Conservation (phyloP, 768 basidiomycete genomes). For the Tricholoma matsutake region DNA sequence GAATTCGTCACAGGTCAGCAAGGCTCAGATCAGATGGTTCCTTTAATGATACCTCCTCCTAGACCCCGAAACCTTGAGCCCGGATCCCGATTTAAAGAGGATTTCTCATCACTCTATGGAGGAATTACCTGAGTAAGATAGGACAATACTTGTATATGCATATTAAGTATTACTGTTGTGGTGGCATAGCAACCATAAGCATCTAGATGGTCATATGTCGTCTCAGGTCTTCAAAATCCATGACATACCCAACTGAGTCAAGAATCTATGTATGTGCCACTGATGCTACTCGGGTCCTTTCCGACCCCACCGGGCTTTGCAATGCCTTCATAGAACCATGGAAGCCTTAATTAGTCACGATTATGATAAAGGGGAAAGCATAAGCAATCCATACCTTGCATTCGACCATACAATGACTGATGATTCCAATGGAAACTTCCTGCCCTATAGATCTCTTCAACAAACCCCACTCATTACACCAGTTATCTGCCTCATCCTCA, state of each 20-base stretch:
- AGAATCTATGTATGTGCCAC: too few species aligned
- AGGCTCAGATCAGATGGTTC: slow-evolving; percentile 22
- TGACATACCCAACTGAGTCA: too few species aligned
- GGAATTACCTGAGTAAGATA: slow-evolving; percentile 1
- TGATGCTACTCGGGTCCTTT: too few species aligned
- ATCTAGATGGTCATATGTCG: background rate
- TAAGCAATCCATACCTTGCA: too few species aligned
- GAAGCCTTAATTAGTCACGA: too few species aligned
- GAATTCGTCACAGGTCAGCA: slow-evolving; percentile 18
- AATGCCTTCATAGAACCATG: too few species aligned
- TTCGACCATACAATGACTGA: too few species aligned
- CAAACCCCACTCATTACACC: slow-evolving; percentile 56
- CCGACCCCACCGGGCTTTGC: too few species aligned
- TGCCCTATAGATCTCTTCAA: slow-evolving; percentile 30
- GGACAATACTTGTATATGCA: background rate
- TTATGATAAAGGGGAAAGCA: too few species aligned
- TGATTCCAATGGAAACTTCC: too few species aligned
- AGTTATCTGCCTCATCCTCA: slow-evolving; percentile 57
- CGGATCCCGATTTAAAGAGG: slow-evolving; percentile 23
- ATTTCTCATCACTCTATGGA: slow-evolving; percentile 21
- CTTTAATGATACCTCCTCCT: slow-evolving; percentile 27
- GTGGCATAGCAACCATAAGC: background rate
- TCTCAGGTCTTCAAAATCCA: background rate
- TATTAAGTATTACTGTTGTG: background rate
- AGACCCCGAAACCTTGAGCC: slow-evolving; percentile 16